Base-by-base conservation (phyloP, 2,329 filamentous ascomycete species). In the Trichoderma gracile region DNA sequence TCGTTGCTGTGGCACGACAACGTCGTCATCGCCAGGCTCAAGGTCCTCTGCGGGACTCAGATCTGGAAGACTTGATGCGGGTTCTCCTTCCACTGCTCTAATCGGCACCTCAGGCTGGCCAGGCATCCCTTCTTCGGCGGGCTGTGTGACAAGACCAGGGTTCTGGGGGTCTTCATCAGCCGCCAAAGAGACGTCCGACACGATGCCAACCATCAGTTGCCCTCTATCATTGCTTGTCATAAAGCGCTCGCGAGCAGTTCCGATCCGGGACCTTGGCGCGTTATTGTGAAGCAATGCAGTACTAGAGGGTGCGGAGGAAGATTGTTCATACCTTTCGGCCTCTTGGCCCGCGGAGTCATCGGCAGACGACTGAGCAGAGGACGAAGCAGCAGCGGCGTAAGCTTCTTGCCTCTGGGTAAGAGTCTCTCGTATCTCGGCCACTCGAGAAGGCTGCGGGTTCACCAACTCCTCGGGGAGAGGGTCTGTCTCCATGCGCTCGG, bases 191-290 rank as follows among this genome's bases (percentile, higher is more conserved):
- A 45, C 7, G 19, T 54, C 58, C 27, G 49, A 27, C 59, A 49
- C 59, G 17, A 62, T 45, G 23, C 59, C 59, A 62, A 62, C 40
- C 59, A 62, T 54, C n/a, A 62, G 40, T 46, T 62, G 49, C 25
- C 59, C 59, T 27, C 38, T 54, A 15, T 27, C 40, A 54, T 62
- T 62, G 59, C 59, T 62, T 54, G 59, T 62, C 59, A 62, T 62
- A n/a, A 62, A 62, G 40, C 59, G 59, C 33, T 42, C 40, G 25
- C 42, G 59, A 54, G 59, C 59, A 54, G 59, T 42, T 53, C 59
- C 59, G 27, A 62, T 40, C 27, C 59, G 59, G 46, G 59, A 50
- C 49, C 49, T 45, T 43, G 59, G 52, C 49, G 25, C 59, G 43
- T 54, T 62, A 12, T 53, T 45, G 25, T 40, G 49, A 38, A 45